These are phyloP conservation scores for Gilbertella persicaria DNA, from an alignment of 371 early-diverging fungal species.

Conservation along the genomic window DNA sequence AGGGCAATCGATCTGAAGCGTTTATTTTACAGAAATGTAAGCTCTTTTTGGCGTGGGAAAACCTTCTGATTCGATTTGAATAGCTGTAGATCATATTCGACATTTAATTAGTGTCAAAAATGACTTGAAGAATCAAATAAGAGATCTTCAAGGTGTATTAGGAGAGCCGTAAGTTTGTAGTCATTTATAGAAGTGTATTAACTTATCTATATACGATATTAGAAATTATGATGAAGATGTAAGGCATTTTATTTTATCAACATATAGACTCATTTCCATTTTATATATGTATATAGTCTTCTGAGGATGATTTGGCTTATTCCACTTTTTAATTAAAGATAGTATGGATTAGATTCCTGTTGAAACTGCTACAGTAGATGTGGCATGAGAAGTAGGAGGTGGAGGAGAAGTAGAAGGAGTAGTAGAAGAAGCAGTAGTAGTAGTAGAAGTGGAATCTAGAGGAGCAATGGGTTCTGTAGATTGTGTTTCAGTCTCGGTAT, in stretches of 20 bases:
- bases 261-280: background rate
- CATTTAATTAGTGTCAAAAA: constrained; percentile 40
- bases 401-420: background rate
- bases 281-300: constrained; percentile 31
- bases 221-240: constrained; percentile 37
- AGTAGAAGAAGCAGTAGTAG: background rate
- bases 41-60: constrained; percentile 3
- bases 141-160: constrained; percentile 35
- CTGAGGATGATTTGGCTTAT: constrained; percentile 35
- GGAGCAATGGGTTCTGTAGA: background rate
- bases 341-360: background rate
- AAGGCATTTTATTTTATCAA: constrained; percentile 11
- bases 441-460: background rate
- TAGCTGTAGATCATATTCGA: constrained; percentile 49
- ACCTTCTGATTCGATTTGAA: background rate
- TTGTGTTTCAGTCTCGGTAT: background rate
- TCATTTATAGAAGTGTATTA: background rate
- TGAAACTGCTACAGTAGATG: background rate
- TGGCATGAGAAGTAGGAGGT: background rate
- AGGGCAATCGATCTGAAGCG: constrained; percentile 63
- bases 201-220: background rate
- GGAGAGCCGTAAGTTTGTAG: constrained; percentile 50
- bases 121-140: constrained; percentile 43
- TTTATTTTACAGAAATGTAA: constrained; percentile 63
- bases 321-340: constrained; percentile 1